Percentiles rank a stretch among this genome's conserved stretches.
phyloP scores from a whole-genome alignment of 805 yeast genomes.

The Lipomyces oligophaga region DNA sequence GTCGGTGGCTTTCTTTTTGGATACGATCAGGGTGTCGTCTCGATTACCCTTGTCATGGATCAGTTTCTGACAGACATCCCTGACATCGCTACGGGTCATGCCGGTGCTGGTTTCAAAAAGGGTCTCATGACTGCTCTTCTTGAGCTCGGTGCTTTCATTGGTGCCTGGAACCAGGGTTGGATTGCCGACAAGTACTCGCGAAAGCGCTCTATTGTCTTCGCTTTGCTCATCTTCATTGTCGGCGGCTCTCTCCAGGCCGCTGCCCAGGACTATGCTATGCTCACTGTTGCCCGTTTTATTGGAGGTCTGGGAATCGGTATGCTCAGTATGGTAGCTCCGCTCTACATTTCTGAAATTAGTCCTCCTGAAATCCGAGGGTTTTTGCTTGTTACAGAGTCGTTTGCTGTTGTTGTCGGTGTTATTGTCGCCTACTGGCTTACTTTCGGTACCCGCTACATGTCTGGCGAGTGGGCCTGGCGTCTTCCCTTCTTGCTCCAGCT shows the following conservation, averaged over 20 bases:
- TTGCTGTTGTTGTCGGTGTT: constrained; percentile 58
- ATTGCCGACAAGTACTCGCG: constrained; percentile 59
- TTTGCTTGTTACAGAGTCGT: constrained; percentile 59
- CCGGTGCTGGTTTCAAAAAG: constrained; percentile 33
- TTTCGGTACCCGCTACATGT: constrained; percentile 35
- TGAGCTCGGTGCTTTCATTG: constrained; percentile 36
- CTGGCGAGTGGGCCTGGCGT: constrained; percentile 47
- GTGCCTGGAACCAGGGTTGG: constrained; percentile 23
- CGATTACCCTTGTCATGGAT: constrained; percentile 31
- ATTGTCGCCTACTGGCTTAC: constrained; percentile 68
- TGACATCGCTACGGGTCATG: constrained; percentile 27
- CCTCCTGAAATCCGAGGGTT: constrained; percentile 42
- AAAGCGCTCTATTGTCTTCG: constrained; percentile 52
- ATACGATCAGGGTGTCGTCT: constrained; percentile 46
- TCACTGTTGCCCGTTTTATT: constrained; percentile 61
- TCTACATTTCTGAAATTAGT: constrained; percentile 71
- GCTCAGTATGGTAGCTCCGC: constrained; percentile 50
- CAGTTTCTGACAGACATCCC: constrained; percentile 9
- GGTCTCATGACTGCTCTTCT: constrained; percentile 39
- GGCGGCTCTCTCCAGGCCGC: constrained; percentile 55
- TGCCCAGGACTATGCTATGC: constrained; percentile 50
- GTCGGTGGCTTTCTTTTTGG: constrained; percentile 40
- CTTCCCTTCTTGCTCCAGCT: constrained; percentile 53
- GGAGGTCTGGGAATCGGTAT: constrained; percentile 35
- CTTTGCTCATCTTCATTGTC: constrained; percentile 51